Evolutionary conservation across 129 eudicot genomes (phyloP).

Genomic region (Centella asiatica): DNA sequence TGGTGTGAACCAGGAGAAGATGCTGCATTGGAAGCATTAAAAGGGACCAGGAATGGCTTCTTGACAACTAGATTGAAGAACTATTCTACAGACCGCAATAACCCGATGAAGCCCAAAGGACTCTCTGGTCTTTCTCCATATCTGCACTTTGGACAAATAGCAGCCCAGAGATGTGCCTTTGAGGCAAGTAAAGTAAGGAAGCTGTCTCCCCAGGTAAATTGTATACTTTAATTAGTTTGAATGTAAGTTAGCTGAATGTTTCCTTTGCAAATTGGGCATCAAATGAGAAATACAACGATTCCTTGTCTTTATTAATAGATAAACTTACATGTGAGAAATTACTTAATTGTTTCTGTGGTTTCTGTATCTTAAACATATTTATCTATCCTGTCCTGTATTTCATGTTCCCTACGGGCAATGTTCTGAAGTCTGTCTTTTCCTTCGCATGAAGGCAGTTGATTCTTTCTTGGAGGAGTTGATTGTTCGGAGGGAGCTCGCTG

Average conservation of each 20-base stretch:
- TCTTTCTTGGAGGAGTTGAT: conserved; percentile 83
- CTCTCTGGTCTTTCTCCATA: conserved; percentile 95
- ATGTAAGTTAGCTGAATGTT: background rate
- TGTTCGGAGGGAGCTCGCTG: conserved; percentile 88
- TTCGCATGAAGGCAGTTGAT: conserved; percentile 69
- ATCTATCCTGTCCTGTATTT: background rate
- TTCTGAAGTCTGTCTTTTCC: conserved; percentile 1
- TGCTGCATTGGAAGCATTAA: conserved; percentile 70
- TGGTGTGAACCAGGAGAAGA: conserved; percentile 98
- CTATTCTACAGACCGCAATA: conserved; percentile 66
- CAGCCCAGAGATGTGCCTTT: conserved; percentile 88
- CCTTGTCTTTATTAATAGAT: background rate
- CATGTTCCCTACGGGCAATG: background rate
- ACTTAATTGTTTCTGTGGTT: background rate
- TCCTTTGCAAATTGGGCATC: background rate
- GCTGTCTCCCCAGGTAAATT: conserved; percentile 54
- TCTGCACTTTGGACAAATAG: conserved; percentile 93
- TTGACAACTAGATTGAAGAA: conserved; percentile 63
- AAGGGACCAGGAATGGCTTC: conserved; percentile 68
- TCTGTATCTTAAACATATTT: background rate
- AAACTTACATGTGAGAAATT: too few relatives aligned
- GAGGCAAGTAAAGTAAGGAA: conserved; percentile 73
- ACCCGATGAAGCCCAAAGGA: conserved; percentile 69
- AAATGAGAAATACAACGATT: background rate
- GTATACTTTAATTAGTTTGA: background rate